Base-by-base conservation (phyloP, 108 stramenopile genomes). In the Skeletonema potamos region DNA sequence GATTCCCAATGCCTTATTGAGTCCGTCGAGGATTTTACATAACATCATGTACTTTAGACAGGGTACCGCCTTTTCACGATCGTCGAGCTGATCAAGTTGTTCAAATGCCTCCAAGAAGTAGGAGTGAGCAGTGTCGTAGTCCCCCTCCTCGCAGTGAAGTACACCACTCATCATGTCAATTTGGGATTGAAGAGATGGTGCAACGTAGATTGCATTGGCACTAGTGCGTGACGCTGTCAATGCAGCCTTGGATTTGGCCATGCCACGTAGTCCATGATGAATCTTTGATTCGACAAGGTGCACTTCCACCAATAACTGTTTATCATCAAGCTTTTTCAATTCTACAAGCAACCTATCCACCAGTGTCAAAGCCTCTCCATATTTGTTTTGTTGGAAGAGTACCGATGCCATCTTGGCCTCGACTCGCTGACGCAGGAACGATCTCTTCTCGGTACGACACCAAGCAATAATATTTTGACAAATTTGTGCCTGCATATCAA, bases 61-160 rank as follows among this genome's bases (percentile, higher is more conserved):
- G 5, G 77, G 76, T 24, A 86, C 74, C 8, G 92, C 94, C 70
- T 83, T 80, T 12, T 80, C 85, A 10, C 68, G 56, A 57, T 95
- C 90, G 61, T 94, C 79, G 83, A 95, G 74, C 68, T 93, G 88
- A 73, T 97, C 96, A 32, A 95, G 88, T 72, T 96, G 97, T 76
- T 99, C 99, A 73, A 97, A 99, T 15, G 97, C 96, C 78, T 99
- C 99, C 70, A 99, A 83, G 89, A 99, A 99, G 87, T 99, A 99
- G 1, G 96, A 97, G 67, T 98, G 97, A 10, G 97, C 95, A 8
- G 99, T 99, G 69, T 96, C 91, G 85, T 98, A 99, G 84, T 99
- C 99, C 22, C 89, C 85, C 77, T 99, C 99, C 76, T 99, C 98
- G 33, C 94, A 94, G 76, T 98, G 96, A 27, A 99, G 93, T 6